Percentiles rank a stretch among this genome's conserved stretches.
phyloP scores from a whole-genome alignment of 1,284 basidiomycete species.

The Cutaneotrichosporon daszewskae region DNA sequence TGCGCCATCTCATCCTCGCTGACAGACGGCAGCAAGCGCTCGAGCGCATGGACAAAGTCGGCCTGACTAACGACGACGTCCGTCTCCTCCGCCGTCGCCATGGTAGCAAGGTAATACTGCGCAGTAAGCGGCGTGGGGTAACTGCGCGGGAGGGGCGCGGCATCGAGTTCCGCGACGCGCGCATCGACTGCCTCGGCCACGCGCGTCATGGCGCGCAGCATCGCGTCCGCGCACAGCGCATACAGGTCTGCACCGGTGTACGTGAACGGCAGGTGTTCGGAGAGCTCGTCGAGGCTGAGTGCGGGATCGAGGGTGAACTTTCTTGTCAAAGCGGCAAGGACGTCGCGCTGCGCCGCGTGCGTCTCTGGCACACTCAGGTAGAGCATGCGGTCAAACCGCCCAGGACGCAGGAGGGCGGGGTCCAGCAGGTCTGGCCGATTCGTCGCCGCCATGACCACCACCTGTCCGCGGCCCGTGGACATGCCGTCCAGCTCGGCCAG shows the following conservation, averaged over 20 bases:
- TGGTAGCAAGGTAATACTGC: slow-evolving; percentile 86
- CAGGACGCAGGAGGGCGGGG: slow-evolving; percentile 85
- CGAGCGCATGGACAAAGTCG: slow-evolving; percentile 74
- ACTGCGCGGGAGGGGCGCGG: slow-evolving; percentile 42
- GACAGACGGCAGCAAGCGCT: slow-evolving; percentile 77
- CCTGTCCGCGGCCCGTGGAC: slow-evolving; percentile 55
- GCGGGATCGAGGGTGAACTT: slow-evolving; percentile 78
- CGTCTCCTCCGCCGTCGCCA: slow-evolving; percentile 68
- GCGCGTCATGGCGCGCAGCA: slow-evolving; percentile 89
- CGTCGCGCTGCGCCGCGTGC: slow-evolving; percentile 78
- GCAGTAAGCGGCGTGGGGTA: slow-evolving; percentile 74
- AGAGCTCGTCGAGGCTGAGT: slow-evolving; percentile 63
- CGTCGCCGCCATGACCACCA: slow-evolving; percentile 97
- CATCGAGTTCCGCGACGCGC: slow-evolving; percentile 56
- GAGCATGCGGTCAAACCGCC: slow-evolving; percentile 93
- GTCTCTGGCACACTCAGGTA: slow-evolving; percentile 91
- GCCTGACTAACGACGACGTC: slow-evolving; percentile 62
- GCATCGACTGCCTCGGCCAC: slow-evolving; percentile 74
- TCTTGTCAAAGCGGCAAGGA: slow-evolving; percentile 82
- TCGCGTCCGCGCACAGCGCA: slow-evolving; percentile 91
- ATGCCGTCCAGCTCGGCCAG: slow-evolving; percentile 95
- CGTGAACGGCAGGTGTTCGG: slow-evolving; percentile 79
- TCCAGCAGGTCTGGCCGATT: slow-evolving; percentile 95
- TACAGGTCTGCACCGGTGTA: slow-evolving; percentile 98
- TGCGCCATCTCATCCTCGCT: slow-evolving; percentile 83